A percentile compares a stretch with the other conserved stretches of the same genome.
Evolutionary conservation across 176 grass and related monocot species (phyloP).

Genomic region (Thinopyrum elongatum): DNA sequence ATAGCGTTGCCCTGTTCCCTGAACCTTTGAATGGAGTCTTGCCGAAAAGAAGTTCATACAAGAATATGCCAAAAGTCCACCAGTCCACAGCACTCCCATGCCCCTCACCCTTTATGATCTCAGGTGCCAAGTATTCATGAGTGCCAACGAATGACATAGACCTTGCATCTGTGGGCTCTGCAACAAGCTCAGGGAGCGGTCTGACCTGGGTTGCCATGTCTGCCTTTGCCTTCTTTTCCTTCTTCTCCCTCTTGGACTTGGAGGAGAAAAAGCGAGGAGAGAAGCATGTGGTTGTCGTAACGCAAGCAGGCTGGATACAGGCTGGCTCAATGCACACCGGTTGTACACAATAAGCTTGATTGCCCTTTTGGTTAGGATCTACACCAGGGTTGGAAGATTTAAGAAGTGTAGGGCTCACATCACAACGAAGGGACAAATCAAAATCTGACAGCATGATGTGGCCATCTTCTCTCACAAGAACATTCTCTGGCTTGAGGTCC

Average conservation of each 20-base stretch:
- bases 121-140: conserved; percentile 75
- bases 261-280: conserved; percentile 64
- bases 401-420: conserved; percentile 70
- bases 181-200: conserved; percentile 66
- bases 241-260: conserved; percentile 60
- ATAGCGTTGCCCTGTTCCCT: conserved; percentile 71
- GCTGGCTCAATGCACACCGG: conserved; percentile 58
- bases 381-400: conserved; percentile 48
- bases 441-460: conserved; percentile 94
- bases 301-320: conserved; percentile 71
- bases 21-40: conserved; percentile 87
- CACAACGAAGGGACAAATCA: conserved; percentile 69
- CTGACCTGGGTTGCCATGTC: conserved; percentile 62
- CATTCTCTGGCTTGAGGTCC: conserved; percentile 86
- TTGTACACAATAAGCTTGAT: conserved; percentile 56
- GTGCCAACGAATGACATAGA: conserved; percentile 91
- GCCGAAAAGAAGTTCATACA: conserved; percentile 78
- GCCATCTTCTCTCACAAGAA: conserved; percentile 82
- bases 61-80: conserved; percentile 91
- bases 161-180: conserved; percentile 76
- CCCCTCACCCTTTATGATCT: conserved; percentile 83
- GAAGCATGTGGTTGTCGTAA: conserved; percentile 56
- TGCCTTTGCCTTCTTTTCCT: conserved; percentile 50
- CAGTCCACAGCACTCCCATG: conserved; percentile 90
- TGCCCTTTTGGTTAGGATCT: conserved; percentile 46